phyloP scores from a whole-genome alignment of 2,329 filamentous ascomycete species.

The Beauveria medogensis region DNA sequence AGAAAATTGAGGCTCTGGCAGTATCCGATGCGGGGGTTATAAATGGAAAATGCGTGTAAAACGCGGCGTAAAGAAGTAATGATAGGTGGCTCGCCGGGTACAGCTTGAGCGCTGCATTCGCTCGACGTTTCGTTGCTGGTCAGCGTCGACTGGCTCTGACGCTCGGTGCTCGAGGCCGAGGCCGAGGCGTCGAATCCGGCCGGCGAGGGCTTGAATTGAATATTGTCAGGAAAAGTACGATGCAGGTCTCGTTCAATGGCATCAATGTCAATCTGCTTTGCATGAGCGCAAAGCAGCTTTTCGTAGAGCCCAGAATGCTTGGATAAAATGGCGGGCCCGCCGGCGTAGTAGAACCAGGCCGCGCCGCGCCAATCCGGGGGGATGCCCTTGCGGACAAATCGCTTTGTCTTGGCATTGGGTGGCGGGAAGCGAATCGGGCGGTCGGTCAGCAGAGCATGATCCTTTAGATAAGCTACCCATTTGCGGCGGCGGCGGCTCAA shows the following conservation, averaged over 20 bases:
- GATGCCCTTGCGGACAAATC: constrained; percentile 87
- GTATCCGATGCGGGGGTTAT: constrained; percentile 88
- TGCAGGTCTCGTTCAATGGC: constrained; percentile 91
- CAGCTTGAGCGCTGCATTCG: constrained; percentile 19
- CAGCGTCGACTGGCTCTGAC: constrained; percentile 30
- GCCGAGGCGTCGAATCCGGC: constrained; percentile 21
- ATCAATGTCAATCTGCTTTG: constrained; percentile 69
- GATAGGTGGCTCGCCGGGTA: constrained; percentile 61
- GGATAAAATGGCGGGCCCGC: constrained; percentile 69
- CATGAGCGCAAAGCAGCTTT: constrained; percentile 54
- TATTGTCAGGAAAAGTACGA: constrained; percentile 89
- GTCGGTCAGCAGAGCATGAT: constrained; percentile 64
- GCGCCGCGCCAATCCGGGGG: constrained; percentile 91
- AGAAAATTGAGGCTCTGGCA: constrained; percentile 96
- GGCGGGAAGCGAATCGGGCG: constrained; percentile 71
- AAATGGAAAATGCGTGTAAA: constrained; percentile 79
- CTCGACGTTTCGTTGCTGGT: constrained; percentile 26
- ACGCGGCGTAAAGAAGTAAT: constrained; percentile 77
- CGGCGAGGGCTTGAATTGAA: constrained; percentile 66
- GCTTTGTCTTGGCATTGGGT: constrained; percentile 73
- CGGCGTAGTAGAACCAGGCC: constrained; percentile 95
- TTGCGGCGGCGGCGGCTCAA: constrained; percentile 68
- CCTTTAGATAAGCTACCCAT: constrained; percentile 71
- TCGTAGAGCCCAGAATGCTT: constrained; percentile 73
- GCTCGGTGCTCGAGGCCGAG: constrained; percentile 22